phyloP scores from a whole-genome alignment of 768 basidiomycete species.

The Mycena epipterygia region DNA sequence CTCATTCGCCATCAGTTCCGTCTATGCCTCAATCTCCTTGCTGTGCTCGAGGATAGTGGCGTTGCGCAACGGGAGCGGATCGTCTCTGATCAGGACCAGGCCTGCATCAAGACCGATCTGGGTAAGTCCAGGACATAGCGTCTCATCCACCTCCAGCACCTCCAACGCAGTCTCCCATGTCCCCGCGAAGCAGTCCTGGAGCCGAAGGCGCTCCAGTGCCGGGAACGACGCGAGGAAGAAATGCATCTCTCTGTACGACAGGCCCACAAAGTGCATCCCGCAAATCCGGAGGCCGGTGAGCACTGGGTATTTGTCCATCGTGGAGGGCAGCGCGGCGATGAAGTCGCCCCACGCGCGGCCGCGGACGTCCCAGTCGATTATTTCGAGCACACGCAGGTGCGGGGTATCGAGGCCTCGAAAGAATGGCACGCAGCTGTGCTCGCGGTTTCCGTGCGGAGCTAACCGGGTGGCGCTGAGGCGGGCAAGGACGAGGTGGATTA shows the following conservation, averaged over 20 bases:
- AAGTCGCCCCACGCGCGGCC: slow-evolving; percentile 11
- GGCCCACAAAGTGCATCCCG: slow-evolving; percentile 3
- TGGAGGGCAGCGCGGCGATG: not conserved
- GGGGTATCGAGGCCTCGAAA: not conserved
- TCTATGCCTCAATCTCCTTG: too few relatives aligned
- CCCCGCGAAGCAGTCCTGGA: not conserved
- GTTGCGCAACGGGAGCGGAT: too few relatives aligned
- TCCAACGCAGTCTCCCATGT: not conserved
- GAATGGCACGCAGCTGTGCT: slow-evolving; percentile 1
- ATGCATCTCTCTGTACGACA: not conserved
- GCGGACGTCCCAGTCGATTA: not conserved
- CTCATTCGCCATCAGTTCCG: too few relatives aligned
- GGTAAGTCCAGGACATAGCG: too few relatives aligned
- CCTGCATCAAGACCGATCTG: too few relatives aligned
- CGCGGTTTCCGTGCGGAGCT: not conserved
- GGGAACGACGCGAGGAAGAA: not conserved
- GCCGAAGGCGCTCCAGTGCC: not conserved
- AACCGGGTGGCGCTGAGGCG: not conserved
- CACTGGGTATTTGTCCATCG: not conserved
- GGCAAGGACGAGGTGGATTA: not conserved
- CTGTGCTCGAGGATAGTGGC: too few relatives aligned
- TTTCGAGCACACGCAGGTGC: not conserved
- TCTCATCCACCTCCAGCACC: not conserved
- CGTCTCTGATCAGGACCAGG: too few relatives aligned
- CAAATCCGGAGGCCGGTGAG: not conserved